These are phyloP conservation scores for Fusarium circinatum DNA, from an alignment of 2,329 filamentous ascomycete species.

Conservation along the genomic window DNA sequence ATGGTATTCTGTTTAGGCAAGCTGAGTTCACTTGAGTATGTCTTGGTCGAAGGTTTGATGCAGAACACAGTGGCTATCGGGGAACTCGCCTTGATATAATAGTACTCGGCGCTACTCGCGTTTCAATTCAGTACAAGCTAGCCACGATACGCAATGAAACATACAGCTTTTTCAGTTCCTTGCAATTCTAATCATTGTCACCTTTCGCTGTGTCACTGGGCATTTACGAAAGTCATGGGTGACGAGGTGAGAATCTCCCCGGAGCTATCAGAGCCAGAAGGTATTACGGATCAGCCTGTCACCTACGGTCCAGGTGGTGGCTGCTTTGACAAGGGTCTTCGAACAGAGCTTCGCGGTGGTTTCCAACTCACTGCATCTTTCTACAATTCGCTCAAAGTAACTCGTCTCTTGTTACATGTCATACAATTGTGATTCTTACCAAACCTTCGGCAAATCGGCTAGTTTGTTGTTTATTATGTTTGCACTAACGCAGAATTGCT, in stretches of 20 bases:
- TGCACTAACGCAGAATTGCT: too few relatives aligned
- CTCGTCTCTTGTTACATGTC: too few relatives aligned
- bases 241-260: neutral
- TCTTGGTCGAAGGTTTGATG: neutral
- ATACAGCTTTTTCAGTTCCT: rapidly evolving
- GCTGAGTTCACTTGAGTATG: rapidly evolving
- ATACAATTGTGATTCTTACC: too few relatives aligned
- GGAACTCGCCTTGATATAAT: neutral
- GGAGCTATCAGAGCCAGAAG: rapidly evolving
- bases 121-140: neutral
- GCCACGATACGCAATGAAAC: too few relatives aligned
- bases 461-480: too few relatives aligned
- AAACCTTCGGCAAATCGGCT: too few relatives aligned
- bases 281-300: neutral
- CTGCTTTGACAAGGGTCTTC: neutral
- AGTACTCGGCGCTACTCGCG: rapidly evolving
- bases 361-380: rapidly evolving
- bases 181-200: neutral
- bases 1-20: rapidly evolving
- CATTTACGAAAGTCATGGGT: neutral
- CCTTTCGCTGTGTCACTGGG: neutral
- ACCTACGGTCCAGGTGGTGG: too few relatives aligned
- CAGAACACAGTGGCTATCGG: neutral
- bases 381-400: rapidly evolving
- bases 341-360: neutral